A percentile compares a stretch with the other conserved stretches of the same genome.
Conservation (phyloP, 2,329 filamentous ascomycete genomes). For the Aspergillus sojae region DNA sequence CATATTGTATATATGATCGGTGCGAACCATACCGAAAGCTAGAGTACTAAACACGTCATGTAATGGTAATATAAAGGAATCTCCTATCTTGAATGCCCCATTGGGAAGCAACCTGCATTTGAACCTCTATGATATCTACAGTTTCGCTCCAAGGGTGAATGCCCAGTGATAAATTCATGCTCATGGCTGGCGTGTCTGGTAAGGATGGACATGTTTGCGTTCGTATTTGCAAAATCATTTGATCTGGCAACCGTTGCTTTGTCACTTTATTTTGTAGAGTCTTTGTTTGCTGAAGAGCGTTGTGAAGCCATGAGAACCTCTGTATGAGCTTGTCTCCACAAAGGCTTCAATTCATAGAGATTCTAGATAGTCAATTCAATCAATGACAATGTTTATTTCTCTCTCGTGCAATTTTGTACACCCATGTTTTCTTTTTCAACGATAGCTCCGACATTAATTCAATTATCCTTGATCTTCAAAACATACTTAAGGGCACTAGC, state of each 20-base stretch:
- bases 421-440: background rate
- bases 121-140: background rate
- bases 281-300: background rate
- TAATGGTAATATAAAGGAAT: background rate
- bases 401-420: background rate
- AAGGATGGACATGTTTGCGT: background rate
- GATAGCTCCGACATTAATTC: background rate
- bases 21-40: background rate
- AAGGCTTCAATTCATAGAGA: background rate
- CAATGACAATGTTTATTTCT: background rate
- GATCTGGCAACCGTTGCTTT: background rate
- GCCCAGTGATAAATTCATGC: background rate
- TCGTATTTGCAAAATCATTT: background rate
- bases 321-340: background rate
- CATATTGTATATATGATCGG: background rate
- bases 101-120: background rate
- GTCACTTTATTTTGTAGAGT: background rate
- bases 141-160: background rate
- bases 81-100: background rate
- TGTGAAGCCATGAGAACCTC: background rate
- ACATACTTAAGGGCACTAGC: conserved; percentile 67
- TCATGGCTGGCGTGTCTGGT: background rate
- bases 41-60: background rate
- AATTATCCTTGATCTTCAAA: conserved; percentile 24
- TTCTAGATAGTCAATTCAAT: background rate